Conservation (phyloP, 78 protist genomes). For the Guillardia theta region DNA sequence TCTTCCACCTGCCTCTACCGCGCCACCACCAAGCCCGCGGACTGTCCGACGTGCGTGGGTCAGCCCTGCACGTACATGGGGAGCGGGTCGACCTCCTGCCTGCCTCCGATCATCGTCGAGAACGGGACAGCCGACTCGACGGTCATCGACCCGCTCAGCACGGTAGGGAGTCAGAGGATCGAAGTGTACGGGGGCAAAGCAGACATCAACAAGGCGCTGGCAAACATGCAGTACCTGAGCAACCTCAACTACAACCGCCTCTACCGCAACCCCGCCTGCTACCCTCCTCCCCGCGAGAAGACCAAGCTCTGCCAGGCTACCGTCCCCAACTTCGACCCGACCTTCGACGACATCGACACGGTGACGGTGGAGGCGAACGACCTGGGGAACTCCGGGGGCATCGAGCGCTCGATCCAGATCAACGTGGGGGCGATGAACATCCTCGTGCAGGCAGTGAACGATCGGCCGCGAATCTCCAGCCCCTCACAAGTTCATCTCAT, state of each 20-base stretch:
- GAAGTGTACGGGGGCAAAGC: not conserved
- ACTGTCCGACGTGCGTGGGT: not conserved
- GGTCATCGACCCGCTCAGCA: not conserved
- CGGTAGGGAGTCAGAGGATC: not conserved
- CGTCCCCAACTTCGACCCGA: not conserved
- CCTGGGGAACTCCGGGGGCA: not conserved
- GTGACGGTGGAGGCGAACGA: not conserved
- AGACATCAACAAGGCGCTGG: not conserved
- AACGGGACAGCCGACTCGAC: not conserved
- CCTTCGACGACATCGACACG: not conserved
- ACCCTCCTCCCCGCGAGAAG: not conserved
- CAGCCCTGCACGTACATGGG: not conserved
- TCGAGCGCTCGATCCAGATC: too few species aligned
- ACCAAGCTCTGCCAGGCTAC: not conserved
- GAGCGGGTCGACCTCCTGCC: not conserved
- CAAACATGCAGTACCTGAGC: not conserved
- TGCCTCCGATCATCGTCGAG: not conserved
- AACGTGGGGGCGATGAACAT: too few species aligned
- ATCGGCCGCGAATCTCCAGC: too few species aligned
- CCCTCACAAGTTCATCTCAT: not conserved
- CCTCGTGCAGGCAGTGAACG: too few species aligned
- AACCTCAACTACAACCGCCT: not conserved
- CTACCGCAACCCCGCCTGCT: not conserved
- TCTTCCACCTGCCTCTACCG: too few species aligned
- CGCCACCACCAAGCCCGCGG: not conserved